Conservation (phyloP, 2,329 filamentous ascomycete species). For the Lasiodiplodia citricola region DNA sequence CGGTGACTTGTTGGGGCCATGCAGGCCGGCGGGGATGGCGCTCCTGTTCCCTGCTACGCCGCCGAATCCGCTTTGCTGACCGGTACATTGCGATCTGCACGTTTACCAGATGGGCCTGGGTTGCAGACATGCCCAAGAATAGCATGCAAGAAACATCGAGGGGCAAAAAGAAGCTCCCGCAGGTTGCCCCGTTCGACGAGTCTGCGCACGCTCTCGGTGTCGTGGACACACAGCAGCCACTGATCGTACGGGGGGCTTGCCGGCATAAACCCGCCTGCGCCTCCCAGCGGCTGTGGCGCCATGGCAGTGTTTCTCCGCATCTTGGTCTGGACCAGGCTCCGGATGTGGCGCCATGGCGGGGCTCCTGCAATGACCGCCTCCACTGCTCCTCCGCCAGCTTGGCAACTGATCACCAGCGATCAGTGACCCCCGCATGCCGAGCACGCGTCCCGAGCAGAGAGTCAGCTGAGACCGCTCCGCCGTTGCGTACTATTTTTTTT, state of each 20-base stretch:
- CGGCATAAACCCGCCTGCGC: neutral
- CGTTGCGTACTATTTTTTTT: neutral
- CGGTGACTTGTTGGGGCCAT: neutral
- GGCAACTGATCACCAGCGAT: constrained; percentile 11
- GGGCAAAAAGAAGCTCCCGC: neutral
- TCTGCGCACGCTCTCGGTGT: neutral
- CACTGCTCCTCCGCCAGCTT: neutral
- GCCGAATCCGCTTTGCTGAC: constrained; percentile 1
- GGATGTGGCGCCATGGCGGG: constrained; percentile 16
- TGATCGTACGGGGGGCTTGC: neutral
- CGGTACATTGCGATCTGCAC: constrained; percentile 12
- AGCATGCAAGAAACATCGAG: neutral
- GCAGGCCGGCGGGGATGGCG: neutral
- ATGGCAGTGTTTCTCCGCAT: neutral
- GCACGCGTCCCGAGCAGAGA: neutral
- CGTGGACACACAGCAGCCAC: neutral
- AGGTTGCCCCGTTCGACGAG: neutral
- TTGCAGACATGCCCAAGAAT: neutral
- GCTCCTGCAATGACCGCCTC: constrained; percentile 11
- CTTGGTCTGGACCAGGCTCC: neutral
- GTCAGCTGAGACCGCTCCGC: constrained; percentile 1
- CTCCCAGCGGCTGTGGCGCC: constrained; percentile 10
- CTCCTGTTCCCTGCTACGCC: constrained; percentile 7
- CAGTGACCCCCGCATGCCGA: constrained; percentile 3
- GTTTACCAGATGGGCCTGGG: neutral